Conservation (phyloP, 106 monocot species). For the Triglochin maritima region DNA sequence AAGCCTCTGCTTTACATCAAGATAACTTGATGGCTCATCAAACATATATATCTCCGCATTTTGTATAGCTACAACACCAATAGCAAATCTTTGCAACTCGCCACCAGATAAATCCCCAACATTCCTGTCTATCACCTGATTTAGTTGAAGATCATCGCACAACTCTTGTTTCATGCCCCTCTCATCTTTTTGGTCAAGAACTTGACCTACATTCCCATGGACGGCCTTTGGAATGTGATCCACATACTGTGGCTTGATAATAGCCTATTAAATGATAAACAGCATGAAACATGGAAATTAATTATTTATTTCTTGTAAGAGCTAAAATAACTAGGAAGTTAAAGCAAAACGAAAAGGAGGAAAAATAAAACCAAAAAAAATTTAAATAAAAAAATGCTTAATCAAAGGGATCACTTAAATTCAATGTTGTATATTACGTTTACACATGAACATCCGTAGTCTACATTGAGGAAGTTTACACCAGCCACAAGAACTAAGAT, state of each 20-base stretch:
- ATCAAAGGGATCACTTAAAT: too few relatives aligned
- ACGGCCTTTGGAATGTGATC: conserved; percentile 99
- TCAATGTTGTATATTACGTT: too few relatives aligned
- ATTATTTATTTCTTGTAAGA: too few relatives aligned
- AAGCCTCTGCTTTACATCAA: conserved; percentile 94
- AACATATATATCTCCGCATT: conserved; percentile 99
- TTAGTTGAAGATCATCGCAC: conserved; percentile 76
- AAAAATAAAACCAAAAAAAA: background rate
- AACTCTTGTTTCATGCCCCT: conserved; percentile 56
- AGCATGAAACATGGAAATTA: background rate
- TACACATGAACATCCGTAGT: too few relatives aligned
- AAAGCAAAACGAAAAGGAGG: too few relatives aligned
- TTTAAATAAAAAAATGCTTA: background rate
- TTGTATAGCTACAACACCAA: conserved; percentile 88
- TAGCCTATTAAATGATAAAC: conserved; percentile 42
- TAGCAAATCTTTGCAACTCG: conserved; percentile 94
- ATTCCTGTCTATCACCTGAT: conserved; percentile 91
- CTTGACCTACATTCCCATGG: conserved; percentile 93
- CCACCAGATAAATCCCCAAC: conserved; percentile 98
- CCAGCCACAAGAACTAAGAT: too few relatives aligned
- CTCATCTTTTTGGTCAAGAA: conserved; percentile 93
- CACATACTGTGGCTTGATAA: conserved; percentile 96
- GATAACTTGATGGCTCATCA: conserved; percentile 95
- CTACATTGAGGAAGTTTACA: too few relatives aligned
- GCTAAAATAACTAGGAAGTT: too few relatives aligned